A percentile compares a stretch with the other conserved stretches of the same genome.
Evolutionary conservation across 2,329 filamentous ascomycete genomes (phyloP).

Genomic region (Berkeleyomyces basicola): DNA sequence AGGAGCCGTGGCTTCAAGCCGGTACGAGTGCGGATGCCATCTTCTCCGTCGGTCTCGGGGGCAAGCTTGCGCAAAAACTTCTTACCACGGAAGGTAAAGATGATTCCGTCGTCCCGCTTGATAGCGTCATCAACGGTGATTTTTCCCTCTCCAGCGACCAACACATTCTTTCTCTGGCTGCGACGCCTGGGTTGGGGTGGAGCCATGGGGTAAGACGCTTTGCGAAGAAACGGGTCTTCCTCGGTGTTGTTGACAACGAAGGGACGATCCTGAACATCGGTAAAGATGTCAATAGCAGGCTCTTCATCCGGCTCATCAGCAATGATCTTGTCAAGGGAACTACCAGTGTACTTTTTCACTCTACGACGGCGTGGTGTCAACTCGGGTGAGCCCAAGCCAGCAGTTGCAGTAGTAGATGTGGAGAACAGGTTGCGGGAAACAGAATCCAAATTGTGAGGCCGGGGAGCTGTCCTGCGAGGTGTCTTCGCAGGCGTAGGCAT

Average conservation of each 20-base stretch:
- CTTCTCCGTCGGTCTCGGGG: conserved; percentile 23
- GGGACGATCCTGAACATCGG: conserved; percentile 62
- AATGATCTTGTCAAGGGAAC: conserved; percentile 27
- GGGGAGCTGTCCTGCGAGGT: conserved; percentile 44
- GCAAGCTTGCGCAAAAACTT: conserved; percentile 57
- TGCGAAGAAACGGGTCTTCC: conserved; percentile 56
- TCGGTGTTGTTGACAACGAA: conserved; percentile 48
- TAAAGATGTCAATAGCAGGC: conserved; percentile 56
- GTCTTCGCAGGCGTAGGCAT: conserved; percentile 69
- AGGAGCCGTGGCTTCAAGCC: conserved; percentile 55
- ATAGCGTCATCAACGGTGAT: conserved; percentile 46
- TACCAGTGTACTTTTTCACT: conserved; percentile 38
- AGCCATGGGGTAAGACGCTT: conserved; percentile 21
- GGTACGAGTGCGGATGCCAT: conserved; percentile 38
- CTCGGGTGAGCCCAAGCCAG: conserved; percentile 32
- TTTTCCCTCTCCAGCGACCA: conserved; percentile 39
- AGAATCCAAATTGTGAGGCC: conserved; percentile 33
- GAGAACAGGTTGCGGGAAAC: conserved; percentile 45
- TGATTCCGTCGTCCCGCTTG: conserved; percentile 51
- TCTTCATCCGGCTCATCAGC: conserved; percentile 37
- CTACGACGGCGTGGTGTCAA: conserved; percentile 41
- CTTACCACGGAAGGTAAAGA: conserved; percentile 68
- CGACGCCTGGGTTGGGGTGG: conserved; percentile 25
- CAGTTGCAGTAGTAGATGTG: not conserved
- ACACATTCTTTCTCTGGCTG: conserved; percentile 38